These are phyloP conservation scores for Ogataea trehalophila DNA, from an alignment of 805 yeast species.

Conservation along the genomic window DNA sequence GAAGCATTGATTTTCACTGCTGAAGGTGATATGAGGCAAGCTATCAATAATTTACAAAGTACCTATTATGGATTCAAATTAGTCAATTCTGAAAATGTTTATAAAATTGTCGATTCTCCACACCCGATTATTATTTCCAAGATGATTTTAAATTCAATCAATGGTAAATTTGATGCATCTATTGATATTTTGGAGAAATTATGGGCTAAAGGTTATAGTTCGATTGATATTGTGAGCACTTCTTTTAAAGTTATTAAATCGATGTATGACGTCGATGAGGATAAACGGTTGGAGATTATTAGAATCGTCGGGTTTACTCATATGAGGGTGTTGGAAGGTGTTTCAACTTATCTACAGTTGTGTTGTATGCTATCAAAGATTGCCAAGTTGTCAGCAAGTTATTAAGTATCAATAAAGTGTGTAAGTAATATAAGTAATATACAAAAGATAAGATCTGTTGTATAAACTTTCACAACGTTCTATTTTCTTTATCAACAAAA, in stretches of 20 bases:
- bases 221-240: conserved; percentile 88
- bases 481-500: too few species aligned
- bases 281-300: conserved; percentile 66
- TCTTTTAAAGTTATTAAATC: conserved; percentile 84
- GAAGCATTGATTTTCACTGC: conserved; percentile 92
- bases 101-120: conserved; percentile 93
- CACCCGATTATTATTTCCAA: conserved; percentile 82
- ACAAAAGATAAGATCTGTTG: too few species aligned
- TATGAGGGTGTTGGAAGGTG: conserved; percentile 91
- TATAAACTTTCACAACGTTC: too few species aligned
- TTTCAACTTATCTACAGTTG: conserved; percentile 78
- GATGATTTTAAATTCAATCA: conserved; percentile 43
- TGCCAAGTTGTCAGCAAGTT: conserved; percentile 22
- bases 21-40: conserved; percentile 99
- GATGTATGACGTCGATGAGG: conserved; percentile 63
- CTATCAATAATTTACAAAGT: conserved; percentile 88
- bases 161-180: conserved; percentile 53
- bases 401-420: background rate
- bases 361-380: conserved; percentile 74
- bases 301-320: conserved; percentile 88
- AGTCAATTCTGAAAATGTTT: conserved; percentile 89
- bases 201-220: conserved; percentile 90
- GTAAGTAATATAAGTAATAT: background rate
- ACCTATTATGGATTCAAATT: conserved; percentile 91
- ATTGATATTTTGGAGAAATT: conserved; percentile 57